Base-by-base conservation (phyloP, 257 asterid genomes). In the Cordia subcordata region DNA sequence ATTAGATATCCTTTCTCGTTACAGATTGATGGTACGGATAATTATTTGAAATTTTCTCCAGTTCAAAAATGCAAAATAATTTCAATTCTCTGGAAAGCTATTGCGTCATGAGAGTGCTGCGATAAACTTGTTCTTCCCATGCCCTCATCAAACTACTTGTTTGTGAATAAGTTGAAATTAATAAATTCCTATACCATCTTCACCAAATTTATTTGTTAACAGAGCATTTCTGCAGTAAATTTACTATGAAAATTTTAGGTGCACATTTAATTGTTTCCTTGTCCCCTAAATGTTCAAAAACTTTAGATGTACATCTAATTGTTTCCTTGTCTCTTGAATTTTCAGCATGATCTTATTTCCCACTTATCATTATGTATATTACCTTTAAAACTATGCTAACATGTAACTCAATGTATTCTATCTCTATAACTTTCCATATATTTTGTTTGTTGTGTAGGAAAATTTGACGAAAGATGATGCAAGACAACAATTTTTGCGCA, bases 381-480 rank as follows among this genome's bases (percentile, higher is more conserved):
- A 13, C 46, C 62, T 42, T 61, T 63, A 13, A 10, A 10, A 23
- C n/a, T 42, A 33, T 5, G 10, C 46, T 6, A n/a, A 6, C 22
- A 51, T 14, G 21, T 52, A 53, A 0, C 3, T 27, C 35, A 27
- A 6, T 27, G 35, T 27, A 27, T 27, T 27, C 35, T 27, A 27
- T 55, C 27, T 55, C 32, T 47, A 15, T 12, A 13, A 22, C 37
- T 44, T n/a, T 46, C n/a, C 8, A 14, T 47, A 15, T 11, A 47
- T 63, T 45, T 32, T 64, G 49, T 69, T 50, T 66, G 44, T 47
- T 55, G 55, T 76, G 74, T 64, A 88, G 98, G 94, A 88, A 68
- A 87, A 89, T 59, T 73, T 93, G 82, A 83, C 96, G 33, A 93
- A 89, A 75, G 99, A 93, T 80, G 99, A 93, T 71, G 99, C 99